Evolutionary conservation across 2,329 filamentous ascomycete species (phyloP), one percentile per base, ranked within the genome.

Genomic region (Stachybotrys chartarum): DNA sequence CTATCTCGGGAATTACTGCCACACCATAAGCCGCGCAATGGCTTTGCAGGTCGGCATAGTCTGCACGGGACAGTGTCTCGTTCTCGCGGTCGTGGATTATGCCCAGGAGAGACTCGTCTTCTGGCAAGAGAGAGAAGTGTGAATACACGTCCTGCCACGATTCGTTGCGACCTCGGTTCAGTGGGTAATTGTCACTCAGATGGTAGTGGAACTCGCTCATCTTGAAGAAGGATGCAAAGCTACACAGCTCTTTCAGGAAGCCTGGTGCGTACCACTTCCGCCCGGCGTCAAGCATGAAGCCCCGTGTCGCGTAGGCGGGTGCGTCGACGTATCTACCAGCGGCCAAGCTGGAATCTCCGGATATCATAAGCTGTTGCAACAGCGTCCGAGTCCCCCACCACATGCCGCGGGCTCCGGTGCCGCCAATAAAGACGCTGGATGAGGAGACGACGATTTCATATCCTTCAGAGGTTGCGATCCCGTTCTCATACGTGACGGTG

Each of bases 211-310:
- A 78, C 1, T 76, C 77, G 59, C 81, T 83, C 59, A 83, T 76
- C 61, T 84, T 84, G 69, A 82, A 84, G 63, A 80, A 83, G 42
- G 80, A 83, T 56, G 76, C 74, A 32, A 39, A 52, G 32, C 50
- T 52, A 65, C 81, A 84, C 57, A 84, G 67, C 18, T 84, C 80
- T 44, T 75, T 71, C 18, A 84, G 61, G 59, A 82, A 83, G 12
- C 74, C 69, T 6, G 74, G 68, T 0, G 80, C 75, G 59, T 84
- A 84, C 64, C 76, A 84, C 61, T 84, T 79, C 3, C 81, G 74
- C 1, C 74, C 81, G 5, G 70, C 75, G 54, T 84, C 82, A 4
- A 84, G 69, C 66, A 52, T 52, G 56, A 71, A 76, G 3, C 75
- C 75, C 17, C 75, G 67, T 5, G 74, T 76, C 14, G 69, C 63